Percentiles rank a stretch among this genome's conserved stretches.
Conservation (phyloP, 495 filamentous ascomycete species). For the Viridothelium virens region DNA sequence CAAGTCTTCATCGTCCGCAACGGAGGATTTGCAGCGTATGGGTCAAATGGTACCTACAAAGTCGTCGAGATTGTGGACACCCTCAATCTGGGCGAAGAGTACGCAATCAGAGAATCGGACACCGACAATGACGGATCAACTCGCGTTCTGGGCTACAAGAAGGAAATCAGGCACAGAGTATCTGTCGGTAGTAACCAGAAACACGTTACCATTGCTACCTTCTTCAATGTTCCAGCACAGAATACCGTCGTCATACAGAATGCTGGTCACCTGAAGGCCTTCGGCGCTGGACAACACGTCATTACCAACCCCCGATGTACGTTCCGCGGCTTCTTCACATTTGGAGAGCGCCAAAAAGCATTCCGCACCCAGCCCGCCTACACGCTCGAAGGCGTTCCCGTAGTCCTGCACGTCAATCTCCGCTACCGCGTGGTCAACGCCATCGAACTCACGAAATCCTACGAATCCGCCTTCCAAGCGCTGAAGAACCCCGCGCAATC, state of each 20-base stretch:
- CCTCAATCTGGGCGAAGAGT: slow-evolving; percentile 5
- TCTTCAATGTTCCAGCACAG: slow-evolving; percentile 6
- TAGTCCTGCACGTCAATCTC: slow-evolving; percentile 6
- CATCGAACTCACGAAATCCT: slow-evolving; percentile 6
- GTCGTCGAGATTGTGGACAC: slow-evolving; percentile 7
- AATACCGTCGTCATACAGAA: slow-evolving; percentile 9
- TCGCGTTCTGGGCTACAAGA: slow-evolving; percentile 3
- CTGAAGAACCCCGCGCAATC: slow-evolving; percentile 7
- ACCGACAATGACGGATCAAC: slow-evolving; percentile 9
- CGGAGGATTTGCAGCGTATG: slow-evolving; percentile 5
- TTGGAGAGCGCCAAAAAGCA: slow-evolving; percentile 4
- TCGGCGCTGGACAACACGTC: slow-evolving; percentile 6
- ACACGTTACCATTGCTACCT: slow-evolving; percentile 6
- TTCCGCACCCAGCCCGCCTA: slow-evolving; percentile 9
- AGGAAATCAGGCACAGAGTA: neutral
- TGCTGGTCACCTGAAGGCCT: neutral
- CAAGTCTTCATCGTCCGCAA: slow-evolving; percentile 11
- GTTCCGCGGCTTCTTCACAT: slow-evolving; percentile 5
- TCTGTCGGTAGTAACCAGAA: neutral
- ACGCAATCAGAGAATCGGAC: neutral
- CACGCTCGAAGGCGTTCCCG: neutral
- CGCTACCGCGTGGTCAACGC: neutral
- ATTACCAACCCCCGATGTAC: slow-evolving; percentile 5
- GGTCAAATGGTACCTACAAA: slow-evolving; percentile 8
- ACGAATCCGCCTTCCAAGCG: slow-evolving; percentile 4